Evolutionary conservation across 768 basidiomycete species (phyloP), one percentile per base, ranked within the genome.

Genomic region (Mycena venus): DNA sequence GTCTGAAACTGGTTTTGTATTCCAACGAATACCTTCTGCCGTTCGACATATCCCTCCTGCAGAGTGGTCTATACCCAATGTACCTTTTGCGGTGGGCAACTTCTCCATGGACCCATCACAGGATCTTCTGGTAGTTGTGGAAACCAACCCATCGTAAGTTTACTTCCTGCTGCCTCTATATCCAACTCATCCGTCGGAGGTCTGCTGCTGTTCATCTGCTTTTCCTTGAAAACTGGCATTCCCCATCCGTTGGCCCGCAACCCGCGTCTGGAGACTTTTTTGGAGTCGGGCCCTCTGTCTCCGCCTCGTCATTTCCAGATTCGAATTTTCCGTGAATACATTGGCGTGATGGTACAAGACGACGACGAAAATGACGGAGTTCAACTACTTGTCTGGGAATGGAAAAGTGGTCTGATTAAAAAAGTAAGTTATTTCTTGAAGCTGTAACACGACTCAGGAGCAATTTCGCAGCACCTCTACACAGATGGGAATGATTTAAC

Each of bases 41-140:
- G 51, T 77, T 49, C 81, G 83, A 36, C 75, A 77, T 49, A 77
- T 86, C 14, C 63, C 73, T 17, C 74, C 78, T 38, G 75, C 67
- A 40, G 61, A 76, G 31, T 86, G 85, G 85, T 61, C 65, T 42
- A 56, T 78, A 31, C 29, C 77, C 19, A 72, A 75, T 9, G 71
- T 83, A 34, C 80, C 81, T 7, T 77, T 84, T 38, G 49, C 31
- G n/a, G 67, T 84, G 51, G 77, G 77, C n/a, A 85, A 86, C 64
- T 86, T 86, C 44, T 79, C 82, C 12, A 70, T 85, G 10, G 85
- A 86, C 73, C 78, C 72, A 27, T 84, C 83, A 6, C 82, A 85
- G 76, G 76, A 86, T 74, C 79, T 86, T 38, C 44, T 86, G 10
- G 78, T 82, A 23, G 71, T 79, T 6, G 70, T 86, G 21, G 81